phyloP scores from a whole-genome alignment of 1,284 basidiomycete species.

The Puccinia coronata region DNA sequence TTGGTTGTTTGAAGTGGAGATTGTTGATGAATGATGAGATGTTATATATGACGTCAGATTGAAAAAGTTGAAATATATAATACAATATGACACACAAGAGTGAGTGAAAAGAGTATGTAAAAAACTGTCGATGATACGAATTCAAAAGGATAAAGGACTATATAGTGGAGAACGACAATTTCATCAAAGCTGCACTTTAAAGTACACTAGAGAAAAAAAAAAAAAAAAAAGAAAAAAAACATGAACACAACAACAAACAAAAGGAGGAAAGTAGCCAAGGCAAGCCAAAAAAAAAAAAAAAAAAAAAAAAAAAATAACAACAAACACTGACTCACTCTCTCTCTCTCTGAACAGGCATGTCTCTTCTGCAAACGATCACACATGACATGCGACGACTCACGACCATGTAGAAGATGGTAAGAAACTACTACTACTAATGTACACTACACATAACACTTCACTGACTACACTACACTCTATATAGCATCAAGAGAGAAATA shows the following conservation, averaged over 20 bases:
- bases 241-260: too few species aligned
- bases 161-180: too few species aligned
- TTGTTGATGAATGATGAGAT: background rate
- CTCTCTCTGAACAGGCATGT: constrained; percentile 7
- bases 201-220: too few species aligned
- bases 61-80: too few species aligned
- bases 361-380: constrained; percentile 56
- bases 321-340: background rate
- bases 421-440: background rate
- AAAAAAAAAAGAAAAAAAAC: too few species aligned
- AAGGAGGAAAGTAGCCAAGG: constrained; percentile 29
- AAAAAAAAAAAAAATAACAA: background rate
- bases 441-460: background rate
- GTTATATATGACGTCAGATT: too few species aligned
- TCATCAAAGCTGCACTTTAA: too few species aligned
- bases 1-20: background rate
- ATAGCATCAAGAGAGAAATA: constrained; percentile 85
- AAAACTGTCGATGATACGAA: too few species aligned
- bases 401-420: constrained; percentile 85
- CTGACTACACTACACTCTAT: background rate
- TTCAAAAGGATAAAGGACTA: too few species aligned
- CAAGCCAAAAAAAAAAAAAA: background rate
- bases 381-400: constrained; percentile 80
- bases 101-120: too few species aligned
- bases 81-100: too few species aligned